phyloP scores from a whole-genome alignment of 768 basidiomycete genomes.

The Chalciporus piperatus region DNA sequence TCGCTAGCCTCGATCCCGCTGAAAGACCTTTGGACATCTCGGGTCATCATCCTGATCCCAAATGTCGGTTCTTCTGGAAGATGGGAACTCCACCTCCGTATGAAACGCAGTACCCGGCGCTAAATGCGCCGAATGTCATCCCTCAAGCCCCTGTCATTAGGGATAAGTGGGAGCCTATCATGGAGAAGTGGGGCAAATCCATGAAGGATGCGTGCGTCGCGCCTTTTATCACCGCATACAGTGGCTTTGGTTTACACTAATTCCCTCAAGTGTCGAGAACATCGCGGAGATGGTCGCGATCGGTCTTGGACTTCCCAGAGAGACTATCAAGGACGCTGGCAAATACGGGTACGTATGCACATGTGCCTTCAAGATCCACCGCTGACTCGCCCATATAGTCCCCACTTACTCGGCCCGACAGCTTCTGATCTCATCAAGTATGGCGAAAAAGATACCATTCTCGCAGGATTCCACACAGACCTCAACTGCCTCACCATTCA shows the following conservation, averaged over 20 bases:
- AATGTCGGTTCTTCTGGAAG: conserved; percentile 92
- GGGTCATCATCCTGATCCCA: conserved; percentile 83
- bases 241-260: conserved; percentile 4
- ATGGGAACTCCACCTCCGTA: conserved; percentile 77
- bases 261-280: conserved; percentile 62
- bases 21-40: conserved; percentile 86
- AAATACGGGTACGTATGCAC: conserved; percentile 65
- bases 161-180: conserved; percentile 62
- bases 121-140: conserved; percentile 81
- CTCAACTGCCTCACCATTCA: conserved; percentile 94
- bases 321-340: conserved; percentile 76
- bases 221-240: not conserved
- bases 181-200: conserved; percentile 83
- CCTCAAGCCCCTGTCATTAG: conserved; percentile 60
- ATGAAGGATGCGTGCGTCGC: conserved; percentile 82
- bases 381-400: conserved; percentile 37
- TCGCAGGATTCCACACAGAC: conserved; percentile 94
- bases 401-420: conserved; percentile 90
- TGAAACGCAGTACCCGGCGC: conserved; percentile 67
- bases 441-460: conserved; percentile 73
- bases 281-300: conserved; percentile 87
- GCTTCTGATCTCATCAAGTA: conserved; percentile 87
- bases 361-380: not conserved
- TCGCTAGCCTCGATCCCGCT: conserved; percentile 66
- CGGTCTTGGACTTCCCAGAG: conserved; percentile 70